phyloP scores from a whole-genome alignment of 805 yeast species.

The Phaffomyces thermotolerans region DNA sequence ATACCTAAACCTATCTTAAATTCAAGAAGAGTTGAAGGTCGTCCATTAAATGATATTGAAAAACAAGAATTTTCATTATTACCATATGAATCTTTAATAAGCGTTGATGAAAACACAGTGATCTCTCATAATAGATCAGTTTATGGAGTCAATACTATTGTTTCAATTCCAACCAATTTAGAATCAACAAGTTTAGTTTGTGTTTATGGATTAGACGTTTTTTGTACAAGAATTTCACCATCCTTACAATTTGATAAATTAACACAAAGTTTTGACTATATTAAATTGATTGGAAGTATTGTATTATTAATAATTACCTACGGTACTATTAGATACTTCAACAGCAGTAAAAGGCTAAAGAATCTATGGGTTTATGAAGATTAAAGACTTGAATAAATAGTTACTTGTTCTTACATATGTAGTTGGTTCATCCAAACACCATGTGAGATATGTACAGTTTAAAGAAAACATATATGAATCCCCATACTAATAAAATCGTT shows the following conservation, averaged over 20 bases:
- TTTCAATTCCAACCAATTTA: constrained; percentile 53
- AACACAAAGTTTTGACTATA: constrained; percentile 58
- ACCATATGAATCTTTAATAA: constrained; percentile 61
- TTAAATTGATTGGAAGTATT: constrained; percentile 56
- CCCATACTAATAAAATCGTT: not conserved
- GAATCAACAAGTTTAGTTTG: constrained; percentile 80
- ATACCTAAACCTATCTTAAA: constrained; percentile 66
- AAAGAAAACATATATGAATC: not conserved
- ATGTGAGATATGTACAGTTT: no score
- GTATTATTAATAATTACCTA: constrained; percentile 40
- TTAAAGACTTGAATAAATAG: no score
- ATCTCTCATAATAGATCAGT: constrained; percentile 47
- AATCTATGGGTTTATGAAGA: constrained; percentile 16
- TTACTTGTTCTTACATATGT: no score
- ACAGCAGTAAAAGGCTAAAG: constrained; percentile 44
- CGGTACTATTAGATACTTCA: constrained; percentile 49
- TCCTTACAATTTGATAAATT: constrained; percentile 78
- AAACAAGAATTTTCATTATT: constrained; percentile 49
- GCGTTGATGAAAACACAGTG: constrained; percentile 36
- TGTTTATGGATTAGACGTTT: constrained; percentile 59
- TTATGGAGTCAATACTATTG: constrained; percentile 26
- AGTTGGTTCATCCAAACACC: not conserved
- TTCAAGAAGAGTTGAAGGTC: constrained; percentile 57
- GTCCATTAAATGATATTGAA: constrained; percentile 44
- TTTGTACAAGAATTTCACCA: constrained; percentile 73